Conservation (phyloP, 371 early-diverging fungal species). For the Mucor saturninus region DNA sequence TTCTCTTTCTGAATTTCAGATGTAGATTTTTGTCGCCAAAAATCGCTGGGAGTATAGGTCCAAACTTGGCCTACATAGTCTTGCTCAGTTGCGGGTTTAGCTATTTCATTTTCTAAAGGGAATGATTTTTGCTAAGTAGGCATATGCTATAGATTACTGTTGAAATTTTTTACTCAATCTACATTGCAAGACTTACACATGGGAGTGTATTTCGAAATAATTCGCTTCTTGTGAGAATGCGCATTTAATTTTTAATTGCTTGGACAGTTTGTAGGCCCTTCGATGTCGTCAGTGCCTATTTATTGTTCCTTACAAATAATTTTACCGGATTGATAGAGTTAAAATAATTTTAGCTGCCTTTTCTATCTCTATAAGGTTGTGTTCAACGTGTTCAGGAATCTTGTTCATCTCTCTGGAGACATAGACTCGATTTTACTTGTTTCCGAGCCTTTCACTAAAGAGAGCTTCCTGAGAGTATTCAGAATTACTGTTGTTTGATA, state of each 20-base stretch:
- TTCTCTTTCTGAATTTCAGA: too few species aligned
- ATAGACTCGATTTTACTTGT: constrained; percentile 2
- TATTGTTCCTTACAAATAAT: background rate
- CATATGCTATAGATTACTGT: constrained; percentile 7
- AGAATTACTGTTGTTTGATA: constrained; percentile 4
- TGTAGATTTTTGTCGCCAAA: background rate
- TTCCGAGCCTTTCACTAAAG: constrained; percentile 2
- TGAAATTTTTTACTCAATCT: background rate
- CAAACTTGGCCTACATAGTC: constrained; percentile 14
- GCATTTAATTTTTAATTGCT: background rate
- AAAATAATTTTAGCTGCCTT: background rate
- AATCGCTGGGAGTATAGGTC: constrained; percentile 9
- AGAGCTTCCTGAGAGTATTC: constrained; percentile 2
- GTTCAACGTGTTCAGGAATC: constrained; percentile 7
- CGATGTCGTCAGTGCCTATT: background rate
- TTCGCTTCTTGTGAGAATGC: constrained; percentile 7
- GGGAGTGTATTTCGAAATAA: constrained; percentile 12
- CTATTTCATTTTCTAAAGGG: background rate
- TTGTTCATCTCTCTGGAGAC: constrained; percentile 1
- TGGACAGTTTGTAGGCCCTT: constrained; percentile 1
- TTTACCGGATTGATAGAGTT: too few species aligned
- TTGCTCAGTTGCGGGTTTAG: constrained; percentile 4
- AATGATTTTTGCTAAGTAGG: constrained; percentile 3
- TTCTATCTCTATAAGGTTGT: constrained; percentile 5
- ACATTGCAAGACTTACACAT: constrained; percentile 13